Conservation (phyloP, 805 yeast species). For the Candida tallmaniae region DNA sequence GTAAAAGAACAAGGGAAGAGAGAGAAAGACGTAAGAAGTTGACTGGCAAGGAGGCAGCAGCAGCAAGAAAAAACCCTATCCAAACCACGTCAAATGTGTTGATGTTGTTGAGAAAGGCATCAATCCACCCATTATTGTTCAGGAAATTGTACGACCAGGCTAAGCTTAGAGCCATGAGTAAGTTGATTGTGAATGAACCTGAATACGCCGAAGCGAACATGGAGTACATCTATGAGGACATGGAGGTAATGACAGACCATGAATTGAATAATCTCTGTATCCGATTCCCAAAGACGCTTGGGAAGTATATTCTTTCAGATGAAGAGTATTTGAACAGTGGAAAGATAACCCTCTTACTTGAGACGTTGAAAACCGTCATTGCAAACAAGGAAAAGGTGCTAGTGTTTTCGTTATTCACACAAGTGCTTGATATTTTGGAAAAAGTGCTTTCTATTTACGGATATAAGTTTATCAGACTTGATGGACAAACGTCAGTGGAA, state of each 20-base stretch:
- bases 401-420: constrained; percentile 89
- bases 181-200: constrained; percentile 74
- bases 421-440: constrained; percentile 84
- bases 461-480: constrained; percentile 76
- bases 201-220: constrained; percentile 75
- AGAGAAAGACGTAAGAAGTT: constrained; percentile 39
- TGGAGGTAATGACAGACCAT: constrained; percentile 91
- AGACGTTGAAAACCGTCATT: constrained; percentile 55
- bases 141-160: constrained; percentile 58
- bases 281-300: constrained; percentile 64
- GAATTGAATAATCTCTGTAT: constrained; percentile 75
- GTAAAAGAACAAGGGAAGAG: constrained; percentile 37
- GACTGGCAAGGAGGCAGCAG: constrained; percentile 31
- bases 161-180: constrained; percentile 61
- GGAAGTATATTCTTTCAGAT: constrained; percentile 48
- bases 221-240: constrained; percentile 81
- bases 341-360: constrained; percentile 56
- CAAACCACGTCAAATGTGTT: constrained; percentile 62
- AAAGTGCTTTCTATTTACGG: constrained; percentile 57
- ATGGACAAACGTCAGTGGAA: constrained; percentile 93
- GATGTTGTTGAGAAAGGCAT: constrained; percentile 88
- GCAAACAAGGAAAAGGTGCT: constrained; percentile 61
- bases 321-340: constrained; percentile 67
- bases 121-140: constrained; percentile 87
- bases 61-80: constrained; percentile 27